phyloP scores from a whole-genome alignment of 73 alveolate species.

The Symbiodinium natans region DNA sequence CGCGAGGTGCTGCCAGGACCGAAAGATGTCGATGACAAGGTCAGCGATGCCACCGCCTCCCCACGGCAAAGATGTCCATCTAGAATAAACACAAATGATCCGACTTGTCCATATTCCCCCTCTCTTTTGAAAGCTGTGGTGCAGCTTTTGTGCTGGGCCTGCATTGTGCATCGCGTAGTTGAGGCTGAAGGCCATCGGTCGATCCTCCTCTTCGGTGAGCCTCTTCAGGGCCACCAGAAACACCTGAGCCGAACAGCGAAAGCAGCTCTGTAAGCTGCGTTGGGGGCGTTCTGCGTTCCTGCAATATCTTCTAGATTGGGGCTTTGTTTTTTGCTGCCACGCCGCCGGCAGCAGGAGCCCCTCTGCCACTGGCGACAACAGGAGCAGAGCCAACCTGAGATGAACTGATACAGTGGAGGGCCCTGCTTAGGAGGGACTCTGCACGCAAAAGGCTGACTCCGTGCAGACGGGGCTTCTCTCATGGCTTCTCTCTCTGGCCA shows the following conservation, averaged over 20 bases:
- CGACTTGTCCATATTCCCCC: too few relatives aligned
- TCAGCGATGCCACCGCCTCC: slow-evolving; percentile 85
- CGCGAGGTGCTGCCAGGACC: slow-evolving; percentile 48
- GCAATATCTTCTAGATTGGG: too few relatives aligned
- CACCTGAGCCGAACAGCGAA: slow-evolving; percentile 21
- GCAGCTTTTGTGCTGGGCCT: too few relatives aligned
- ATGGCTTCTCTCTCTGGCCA: background rate
- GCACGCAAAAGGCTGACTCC: background rate
- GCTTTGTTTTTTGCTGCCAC: too few relatives aligned
- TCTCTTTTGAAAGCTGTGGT: too few relatives aligned
- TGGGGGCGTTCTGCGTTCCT: too few relatives aligned
- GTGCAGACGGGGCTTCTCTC: background rate
- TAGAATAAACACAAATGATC: too few relatives aligned
- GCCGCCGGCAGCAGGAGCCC: slow-evolving; percentile 57
- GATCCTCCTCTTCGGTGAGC: slow-evolving; percentile 79
- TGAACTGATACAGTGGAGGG: background rate
- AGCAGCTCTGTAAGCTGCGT: too few relatives aligned
- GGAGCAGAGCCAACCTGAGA: slow-evolving; percentile 15
- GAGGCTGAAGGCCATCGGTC: slow-evolving; percentile 92
- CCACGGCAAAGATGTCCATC: background rate
- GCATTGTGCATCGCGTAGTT: slow-evolving; percentile 85
- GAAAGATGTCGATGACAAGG: slow-evolving; percentile 65
- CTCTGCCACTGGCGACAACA: slow-evolving; percentile 73
- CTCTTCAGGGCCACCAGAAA: slow-evolving; percentile 74
- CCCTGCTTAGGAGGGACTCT: too few relatives aligned